Evolutionary conservation across 2,329 filamentous ascomycete species (phyloP), one percentile per base, ranked within the genome.

Genomic region (Pyrenophora seminiperda): DNA sequence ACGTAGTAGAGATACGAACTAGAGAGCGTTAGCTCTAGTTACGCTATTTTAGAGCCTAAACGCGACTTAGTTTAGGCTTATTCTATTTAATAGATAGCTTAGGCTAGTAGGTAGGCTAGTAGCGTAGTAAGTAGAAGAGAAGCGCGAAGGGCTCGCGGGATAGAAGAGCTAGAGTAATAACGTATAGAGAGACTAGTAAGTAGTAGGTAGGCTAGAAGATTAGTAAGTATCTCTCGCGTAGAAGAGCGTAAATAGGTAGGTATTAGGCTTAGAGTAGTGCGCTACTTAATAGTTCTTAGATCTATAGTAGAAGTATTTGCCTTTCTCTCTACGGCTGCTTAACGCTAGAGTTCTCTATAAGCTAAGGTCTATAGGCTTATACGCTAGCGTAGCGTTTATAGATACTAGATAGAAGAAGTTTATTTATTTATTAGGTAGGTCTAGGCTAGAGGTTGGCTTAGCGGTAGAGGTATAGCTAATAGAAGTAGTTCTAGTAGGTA

Each of bases 61-160:
- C 18, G 18, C 18, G 13, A 41, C 40, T 41, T 24, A 41, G 40
- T 41, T 41, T n/a, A 41, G 18, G 29, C 40, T 41, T 24, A 41
- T 18, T 24, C 40, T 24, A 24, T 41, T 41, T 41, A 41, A 30
- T 5, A 11, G 17, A 9, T 41, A 24, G 29, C 24, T 7, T 19
- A 10, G 9, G 39, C 39, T 41, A 7, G 3, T 11, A n/a, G n/a
- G n/a, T n/a, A n/a, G n/a, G n/a, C n/a, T n/a, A n/a, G n/a, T n/a
- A n/a, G n/a, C n/a, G n/a, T 5, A 9, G 14, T 30, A 30, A 24
- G 11, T 33, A 10, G 29, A 9, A 13, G 29, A 19, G 13, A 18
- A 41, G 10, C 13, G 5, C 2, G 7, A 30, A n/a, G 18, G n/a
- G 18, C 27, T 41, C 7, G 18, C 17, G 13, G 18, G 34, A 17